A percentile compares a stretch with the other conserved stretches of the same genome.
Conservation (phyloP, 768 basidiomycete species). For the Clitopilus hobsonii region DNA sequence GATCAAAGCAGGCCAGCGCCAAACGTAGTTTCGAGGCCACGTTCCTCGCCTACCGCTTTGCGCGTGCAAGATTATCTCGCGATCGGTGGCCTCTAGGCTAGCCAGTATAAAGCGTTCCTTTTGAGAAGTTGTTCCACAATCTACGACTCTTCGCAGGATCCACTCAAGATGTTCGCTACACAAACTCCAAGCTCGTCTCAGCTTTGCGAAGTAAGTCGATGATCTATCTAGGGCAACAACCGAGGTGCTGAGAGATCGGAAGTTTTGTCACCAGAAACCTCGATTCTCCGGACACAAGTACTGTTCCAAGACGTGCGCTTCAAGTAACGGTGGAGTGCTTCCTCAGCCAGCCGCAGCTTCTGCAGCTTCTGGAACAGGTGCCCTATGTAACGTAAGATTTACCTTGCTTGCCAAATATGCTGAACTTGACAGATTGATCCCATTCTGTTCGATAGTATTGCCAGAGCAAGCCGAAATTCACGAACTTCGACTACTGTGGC, state of each 20-base stretch:
- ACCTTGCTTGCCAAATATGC: background rate
- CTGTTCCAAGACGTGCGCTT: conserved; percentile 53
- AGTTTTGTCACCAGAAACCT: conserved; percentile 51
- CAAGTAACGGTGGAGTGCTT: background rate
- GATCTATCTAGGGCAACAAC: background rate
- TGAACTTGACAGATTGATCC: background rate
- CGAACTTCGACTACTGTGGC: conserved; percentile 57
- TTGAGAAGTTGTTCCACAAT: no score
- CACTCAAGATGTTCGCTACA: conserved; percentile 2
- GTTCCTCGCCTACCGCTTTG: no score
- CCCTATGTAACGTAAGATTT: background rate
- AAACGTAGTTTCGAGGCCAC: no score
- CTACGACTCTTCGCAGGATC: conserved; percentile 55
- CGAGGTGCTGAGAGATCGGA: conserved; percentile 8
- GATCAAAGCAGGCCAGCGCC: no score
- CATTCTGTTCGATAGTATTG: conserved; percentile 34
- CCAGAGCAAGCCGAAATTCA: conserved; percentile 55
- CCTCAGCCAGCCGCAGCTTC: background rate
- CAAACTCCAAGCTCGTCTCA: conserved; percentile 20
- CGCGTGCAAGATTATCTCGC: no score
- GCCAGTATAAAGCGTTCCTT: no score
- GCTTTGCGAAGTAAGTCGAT: conserved; percentile 34
- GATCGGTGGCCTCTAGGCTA: no score
- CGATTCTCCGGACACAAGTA: conserved; percentile 40
- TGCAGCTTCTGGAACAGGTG: background rate